Percentiles rank a stretch among this genome's conserved stretches.
Evolutionary conservation across 768 basidiomycete species (phyloP).

Genomic region (Boletus rufocinnamomeus): DNA sequence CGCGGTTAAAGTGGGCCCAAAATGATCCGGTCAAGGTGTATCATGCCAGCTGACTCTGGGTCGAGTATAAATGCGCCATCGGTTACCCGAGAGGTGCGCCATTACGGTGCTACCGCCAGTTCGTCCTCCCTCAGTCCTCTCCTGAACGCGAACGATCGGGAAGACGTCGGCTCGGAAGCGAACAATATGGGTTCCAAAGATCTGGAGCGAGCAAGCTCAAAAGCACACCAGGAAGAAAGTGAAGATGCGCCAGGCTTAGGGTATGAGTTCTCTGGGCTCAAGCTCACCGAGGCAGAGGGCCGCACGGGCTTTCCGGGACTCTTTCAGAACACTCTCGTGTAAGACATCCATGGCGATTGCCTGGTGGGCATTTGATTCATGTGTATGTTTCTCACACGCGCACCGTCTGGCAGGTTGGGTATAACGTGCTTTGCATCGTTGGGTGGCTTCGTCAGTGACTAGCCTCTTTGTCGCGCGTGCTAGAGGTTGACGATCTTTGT

Average conservation of each 20-base stretch:
- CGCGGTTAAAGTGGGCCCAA: neutral
- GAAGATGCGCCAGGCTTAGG: constrained; percentile 1
- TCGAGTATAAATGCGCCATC: constrained; percentile 19
- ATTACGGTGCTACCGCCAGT: constrained; percentile 10
- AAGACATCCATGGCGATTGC: constrained; percentile 4
- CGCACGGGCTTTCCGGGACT: constrained; percentile 28
- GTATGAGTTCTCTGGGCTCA: constrained; percentile 8
- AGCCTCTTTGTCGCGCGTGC: neutral
- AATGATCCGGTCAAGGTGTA: neutral
- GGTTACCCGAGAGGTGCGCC: neutral
- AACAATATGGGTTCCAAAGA: constrained; percentile 19
- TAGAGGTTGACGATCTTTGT: neutral
- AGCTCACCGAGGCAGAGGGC: constrained; percentile 23
- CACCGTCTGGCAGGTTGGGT: constrained; percentile 24
- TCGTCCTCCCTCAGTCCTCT: constrained; percentile 21
- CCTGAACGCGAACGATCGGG: constrained; percentile 5
- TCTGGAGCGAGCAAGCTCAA: neutral
- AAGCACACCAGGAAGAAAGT: neutral
- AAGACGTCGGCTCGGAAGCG: constrained; percentile 2
- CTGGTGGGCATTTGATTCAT: neutral
- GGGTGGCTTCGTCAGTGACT: constrained; percentile 34
- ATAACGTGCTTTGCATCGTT: constrained; percentile 35
- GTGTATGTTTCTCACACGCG: constrained; percentile 1
- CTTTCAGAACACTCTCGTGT: constrained; percentile 33
- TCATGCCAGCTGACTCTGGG: neutral